Base-by-base conservation (phyloP, 352 stramenopile species). In the Phytophthora kernoviae region DNA sequence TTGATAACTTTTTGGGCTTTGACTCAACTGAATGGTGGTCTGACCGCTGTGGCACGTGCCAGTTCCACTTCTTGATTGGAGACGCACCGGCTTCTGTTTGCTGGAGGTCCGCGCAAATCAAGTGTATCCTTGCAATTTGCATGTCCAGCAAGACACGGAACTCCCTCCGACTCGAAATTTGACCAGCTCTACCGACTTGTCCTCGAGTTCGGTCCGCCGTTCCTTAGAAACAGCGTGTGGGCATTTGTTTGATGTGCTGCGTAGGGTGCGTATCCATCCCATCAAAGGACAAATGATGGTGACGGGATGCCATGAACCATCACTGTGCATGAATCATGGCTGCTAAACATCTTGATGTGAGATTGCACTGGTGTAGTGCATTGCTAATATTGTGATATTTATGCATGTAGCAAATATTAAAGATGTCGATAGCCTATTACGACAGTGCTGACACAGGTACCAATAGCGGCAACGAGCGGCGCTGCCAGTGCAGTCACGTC, bases 31-130 rank as follows among this genome's bases (percentile, higher is more conserved):
- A 53, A n/a, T 47, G 52, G 40, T 30, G 18, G 34, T 62, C 49
- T 51, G 48, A 62, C 45, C 9, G 22, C 51, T 21, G 30, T 30
- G 32, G 27, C 24, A 53, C 49, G 10, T 37, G 44, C 21, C 33
- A 10, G 41, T 71, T 30, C 63, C 51, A 71, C 63, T 62, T 10
- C 41, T 68, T 71, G 63, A 71, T 46, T 45, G 50, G 57, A 71
- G 51, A 56, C 59, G 56, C 43, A 67, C 49, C 7, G 37, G 34
- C 60, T 62, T 56, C 62, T 66, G 62, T 71, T 54, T 55, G 48
- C 21, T 10, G 39, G 17, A 37, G 54, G 26, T 47, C 40, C 45
- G 20, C 39, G 52, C 62, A 67, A 58, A 70, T 71, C 62, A 45
- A 30, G 33, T 58, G 62, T 70, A 71, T 59, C 62, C 62, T 66